Base-by-base conservation (phyloP, 345 rosid species). In the Balakata baccata region DNA sequence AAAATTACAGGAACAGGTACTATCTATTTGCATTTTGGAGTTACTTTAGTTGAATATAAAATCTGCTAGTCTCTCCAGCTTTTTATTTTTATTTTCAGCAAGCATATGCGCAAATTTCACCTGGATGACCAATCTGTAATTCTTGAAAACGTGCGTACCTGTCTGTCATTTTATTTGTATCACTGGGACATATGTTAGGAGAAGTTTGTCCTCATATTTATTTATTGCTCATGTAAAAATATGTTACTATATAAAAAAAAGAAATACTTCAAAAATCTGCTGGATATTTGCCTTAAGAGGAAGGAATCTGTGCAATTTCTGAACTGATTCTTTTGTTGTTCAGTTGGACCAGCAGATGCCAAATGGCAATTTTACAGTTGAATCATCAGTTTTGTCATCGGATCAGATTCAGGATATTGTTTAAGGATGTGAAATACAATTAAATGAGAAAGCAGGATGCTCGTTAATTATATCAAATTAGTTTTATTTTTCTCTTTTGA, bases 111-210 rank as follows among this genome's bases (percentile, higher is more conserved):
- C 45, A 87, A 79, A 79, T 86, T 80, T 77, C 84, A 86, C 82
- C 74, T 88, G 11, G 90, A 90, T 76, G 89, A 89, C 41, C 97
- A 90, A 74, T 89, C 88, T 69, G 90, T 80, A 64, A 84, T 92
- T 66, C 86, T 92, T 64, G 83, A 85, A 57, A 88, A 92, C 93
- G 93, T 88, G 60, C 49, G 45, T 17, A n/a, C 62, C n/a, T 57
- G 52, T 57, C 18, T 14, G 46, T 34, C 1, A 11, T 17, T 17
- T 5, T 39, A 11, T 53, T 41, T 65, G 49, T 54, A n/a, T 39
- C 17, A 3, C 18, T 34, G 25, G 20, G 5, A 49, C 47, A 17
- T 8, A 5, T 12, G 23, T 50, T 17, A 7, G 70, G 56, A 67
- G 46, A 62, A 16, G 20, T 43, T 13, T 22, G 9, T 3, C 16